phyloP scores from a whole-genome alignment of 1,139 yeast genomes.

The Zygosaccharomyces pseudobailii region DNA sequence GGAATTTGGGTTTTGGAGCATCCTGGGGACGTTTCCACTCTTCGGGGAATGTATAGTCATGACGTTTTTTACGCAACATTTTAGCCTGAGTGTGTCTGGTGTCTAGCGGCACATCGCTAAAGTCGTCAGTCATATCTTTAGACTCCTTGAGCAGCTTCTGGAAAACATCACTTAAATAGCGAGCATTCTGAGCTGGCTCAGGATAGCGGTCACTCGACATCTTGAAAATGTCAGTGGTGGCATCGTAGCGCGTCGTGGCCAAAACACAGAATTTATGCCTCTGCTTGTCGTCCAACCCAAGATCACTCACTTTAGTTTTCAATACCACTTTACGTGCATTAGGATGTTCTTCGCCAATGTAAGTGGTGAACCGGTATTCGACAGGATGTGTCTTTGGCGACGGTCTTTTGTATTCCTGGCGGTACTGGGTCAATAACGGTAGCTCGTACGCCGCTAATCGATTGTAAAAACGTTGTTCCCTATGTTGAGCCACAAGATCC shows the following conservation, averaged over 20 bases:
- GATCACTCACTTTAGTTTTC: constrained; percentile 48
- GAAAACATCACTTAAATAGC: constrained; percentile 62
- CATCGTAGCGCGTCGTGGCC: constrained; percentile 75
- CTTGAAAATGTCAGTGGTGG: constrained; percentile 51
- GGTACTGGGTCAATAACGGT: constrained; percentile 74
- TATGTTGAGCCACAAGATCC: constrained; percentile 54
- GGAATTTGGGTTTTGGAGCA: constrained; percentile 43
- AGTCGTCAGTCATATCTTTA: constrained; percentile 57
- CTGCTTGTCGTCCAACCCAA: constrained; percentile 49
- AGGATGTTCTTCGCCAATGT: constrained; percentile 69
- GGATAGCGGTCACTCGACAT: constrained; percentile 60
- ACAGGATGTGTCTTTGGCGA: constrained; percentile 48
- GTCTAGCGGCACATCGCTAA: constrained; percentile 78
- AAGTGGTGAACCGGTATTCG: constrained; percentile 65
- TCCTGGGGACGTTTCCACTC: constrained; percentile 80
- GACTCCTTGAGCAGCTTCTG: constrained; percentile 58
- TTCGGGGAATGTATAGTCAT: constrained; percentile 58
- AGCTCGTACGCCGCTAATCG: constrained; percentile 87
- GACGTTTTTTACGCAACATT: constrained; percentile 42
- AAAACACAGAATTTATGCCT: constrained; percentile 72
- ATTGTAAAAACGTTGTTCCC: constrained; percentile 60
- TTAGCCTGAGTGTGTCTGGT: constrained; percentile 56
- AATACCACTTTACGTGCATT: constrained; percentile 68
- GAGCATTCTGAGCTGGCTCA: constrained; percentile 83
- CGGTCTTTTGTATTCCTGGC: constrained; percentile 55